A percentile compares a stretch with the other conserved stretches of the same genome.
phyloP scores from a whole-genome alignment of 345 rosid genomes.

The Xanthoceras sorbifolium region DNA sequence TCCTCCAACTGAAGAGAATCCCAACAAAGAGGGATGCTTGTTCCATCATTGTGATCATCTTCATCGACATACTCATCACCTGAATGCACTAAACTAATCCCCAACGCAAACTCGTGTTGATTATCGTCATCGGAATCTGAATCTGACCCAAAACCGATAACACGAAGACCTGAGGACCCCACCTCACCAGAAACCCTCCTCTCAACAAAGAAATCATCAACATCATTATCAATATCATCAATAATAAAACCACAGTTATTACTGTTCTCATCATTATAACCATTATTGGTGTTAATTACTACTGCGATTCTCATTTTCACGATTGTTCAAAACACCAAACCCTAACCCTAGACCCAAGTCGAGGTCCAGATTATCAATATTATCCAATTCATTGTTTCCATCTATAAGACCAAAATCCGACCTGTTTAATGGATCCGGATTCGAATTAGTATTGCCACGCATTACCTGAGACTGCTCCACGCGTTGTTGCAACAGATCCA shows the following conservation, averaged over 20 bases:
- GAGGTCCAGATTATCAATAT: constrained; percentile 38
- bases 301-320: constrained; percentile 24
- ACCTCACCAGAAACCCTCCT: constrained; percentile 49
- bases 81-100: constrained; percentile 40
- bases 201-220: constrained; percentile 51
- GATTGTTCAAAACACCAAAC: constrained; percentile 38
- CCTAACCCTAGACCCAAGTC: constrained; percentile 55
- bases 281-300: not conserved
- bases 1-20: constrained; percentile 78
- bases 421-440: constrained; percentile 38
- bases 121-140: constrained; percentile 41
- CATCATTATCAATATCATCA: constrained; percentile 35
- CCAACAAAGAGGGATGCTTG: constrained; percentile 62
- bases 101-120: constrained; percentile 33
- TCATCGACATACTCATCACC: constrained; percentile 53
- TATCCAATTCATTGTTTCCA: constrained; percentile 33
- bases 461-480: constrained; percentile 77
- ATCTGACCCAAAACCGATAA: constrained; percentile 47
- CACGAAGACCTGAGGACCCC: constrained; percentile 31
- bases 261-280: not conserved
- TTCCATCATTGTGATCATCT: constrained; percentile 51
- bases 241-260: constrained; percentile 31
- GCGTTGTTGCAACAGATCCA: constrained; percentile 91
- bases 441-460: constrained; percentile 27
- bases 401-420: constrained; percentile 49